These are phyloP conservation scores for Aureobasidium vineae DNA, from an alignment of 2,329 filamentous ascomycete species.

Conservation along the genomic window DNA sequence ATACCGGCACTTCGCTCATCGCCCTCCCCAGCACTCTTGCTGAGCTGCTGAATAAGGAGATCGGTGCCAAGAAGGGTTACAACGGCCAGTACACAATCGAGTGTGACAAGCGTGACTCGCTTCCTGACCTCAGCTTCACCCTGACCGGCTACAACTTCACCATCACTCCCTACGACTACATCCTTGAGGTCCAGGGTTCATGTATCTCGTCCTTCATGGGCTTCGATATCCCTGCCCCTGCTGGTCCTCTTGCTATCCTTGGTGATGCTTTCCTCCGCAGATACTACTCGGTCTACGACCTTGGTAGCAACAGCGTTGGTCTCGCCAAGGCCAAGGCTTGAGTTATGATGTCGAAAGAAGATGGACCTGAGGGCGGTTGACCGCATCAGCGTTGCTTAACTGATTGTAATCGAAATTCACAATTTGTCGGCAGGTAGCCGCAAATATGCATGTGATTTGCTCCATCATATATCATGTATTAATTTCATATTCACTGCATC, in stretches of 20 bases:
- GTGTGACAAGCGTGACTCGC: constrained; percentile 74
- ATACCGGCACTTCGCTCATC: constrained; percentile 97
- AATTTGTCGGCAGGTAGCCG: not conserved
- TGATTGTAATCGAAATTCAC: constrained; percentile 12
- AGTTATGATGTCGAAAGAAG: not conserved
- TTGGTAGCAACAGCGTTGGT: constrained; percentile 83
- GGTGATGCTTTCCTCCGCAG: constrained; percentile 79
- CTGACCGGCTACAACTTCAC: constrained; percentile 91
- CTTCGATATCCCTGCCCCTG: constrained; percentile 79
- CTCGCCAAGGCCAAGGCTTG: constrained; percentile 73
- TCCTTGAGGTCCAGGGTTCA: constrained; percentile 89
- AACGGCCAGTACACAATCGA: constrained; percentile 96
- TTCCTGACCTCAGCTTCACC: constrained; percentile 90
- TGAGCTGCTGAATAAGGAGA: constrained; percentile 95
- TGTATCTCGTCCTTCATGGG: constrained; percentile 98
- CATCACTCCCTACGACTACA: constrained; percentile 87
- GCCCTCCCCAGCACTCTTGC: constrained; percentile 87
- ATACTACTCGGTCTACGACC: constrained; percentile 96
- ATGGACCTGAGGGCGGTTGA: not conserved
- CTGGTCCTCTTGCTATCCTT: constrained; percentile 89
- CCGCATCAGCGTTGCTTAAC: constrained; percentile 17
- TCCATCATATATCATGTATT: constrained; percentile 8
- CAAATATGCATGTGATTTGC: not conserved
- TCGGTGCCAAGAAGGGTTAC: constrained; percentile 96
- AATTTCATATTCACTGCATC: not conserved